These are phyloP conservation scores for Suillus luteus DNA, from an alignment of 768 basidiomycete genomes.

Conservation along the genomic window DNA sequence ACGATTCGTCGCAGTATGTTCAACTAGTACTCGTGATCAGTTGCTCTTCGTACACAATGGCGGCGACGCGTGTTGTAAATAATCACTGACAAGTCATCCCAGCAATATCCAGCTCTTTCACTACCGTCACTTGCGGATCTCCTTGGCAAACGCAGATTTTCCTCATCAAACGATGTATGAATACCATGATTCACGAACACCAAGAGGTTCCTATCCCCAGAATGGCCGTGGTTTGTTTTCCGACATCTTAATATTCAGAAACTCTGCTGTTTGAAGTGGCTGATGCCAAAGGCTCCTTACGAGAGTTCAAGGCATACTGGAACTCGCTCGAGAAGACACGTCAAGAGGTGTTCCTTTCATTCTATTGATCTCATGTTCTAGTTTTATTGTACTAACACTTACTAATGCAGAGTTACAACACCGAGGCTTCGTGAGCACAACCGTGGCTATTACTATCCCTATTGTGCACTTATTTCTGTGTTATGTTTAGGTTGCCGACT, in stretches of 20 bases:
- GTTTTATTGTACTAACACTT: background rate
- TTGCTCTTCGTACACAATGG: background rate
- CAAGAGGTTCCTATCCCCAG: background rate
- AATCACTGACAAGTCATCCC: too few relatives aligned
- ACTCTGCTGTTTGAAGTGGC: background rate
- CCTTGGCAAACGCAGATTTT: background rate
- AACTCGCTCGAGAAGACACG: background rate
- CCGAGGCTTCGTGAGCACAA: too few relatives aligned
- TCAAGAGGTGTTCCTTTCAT: background rate
- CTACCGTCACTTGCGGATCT: too few relatives aligned
- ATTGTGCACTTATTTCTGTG: constrained; percentile 2
- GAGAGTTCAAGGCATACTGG: background rate
- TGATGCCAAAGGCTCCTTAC: background rate
- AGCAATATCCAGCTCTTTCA: too few relatives aligned
- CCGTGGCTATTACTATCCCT: background rate
- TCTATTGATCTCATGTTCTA: background rate
- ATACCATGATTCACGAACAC: background rate
- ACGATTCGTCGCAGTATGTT: background rate
- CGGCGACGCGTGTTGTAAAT: background rate
- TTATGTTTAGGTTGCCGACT: background rate
- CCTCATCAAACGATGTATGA: background rate
- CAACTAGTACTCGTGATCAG: background rate
- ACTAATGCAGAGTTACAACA: background rate
- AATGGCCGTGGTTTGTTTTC: background rate
- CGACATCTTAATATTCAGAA: background rate